These are phyloP conservation scores for Marasmius tenuissimus DNA, from an alignment of 1,284 basidiomycete genomes.

Conservation along the genomic window DNA sequence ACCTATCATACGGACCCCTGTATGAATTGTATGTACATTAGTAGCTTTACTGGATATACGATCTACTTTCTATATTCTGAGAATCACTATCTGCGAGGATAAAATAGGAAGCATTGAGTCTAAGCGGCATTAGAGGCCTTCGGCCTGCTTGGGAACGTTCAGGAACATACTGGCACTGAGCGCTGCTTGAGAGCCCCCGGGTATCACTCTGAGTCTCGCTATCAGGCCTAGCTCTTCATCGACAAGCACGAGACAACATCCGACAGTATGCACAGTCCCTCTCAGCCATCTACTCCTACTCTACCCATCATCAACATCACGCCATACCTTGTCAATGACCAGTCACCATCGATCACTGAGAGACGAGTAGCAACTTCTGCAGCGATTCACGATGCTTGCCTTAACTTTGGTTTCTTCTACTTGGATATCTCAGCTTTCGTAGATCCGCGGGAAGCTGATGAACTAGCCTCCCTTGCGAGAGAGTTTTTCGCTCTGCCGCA, in stretches of 20 bases:
- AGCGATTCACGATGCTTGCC: slow-evolving; percentile 71
- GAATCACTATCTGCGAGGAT: too few species aligned
- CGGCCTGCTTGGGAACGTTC: too few species aligned
- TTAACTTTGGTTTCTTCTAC: slow-evolving; percentile 87
- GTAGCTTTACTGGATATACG: neutral
- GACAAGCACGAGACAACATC: neutral
- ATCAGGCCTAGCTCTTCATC: too few species aligned
- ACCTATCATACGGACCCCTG: neutral
- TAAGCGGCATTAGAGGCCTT: too few species aligned
- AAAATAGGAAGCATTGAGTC: too few species aligned
- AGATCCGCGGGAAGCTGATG: slow-evolving; percentile 58
- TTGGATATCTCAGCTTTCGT: slow-evolving; percentile 65
- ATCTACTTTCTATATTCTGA: neutral
- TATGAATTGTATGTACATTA: neutral
- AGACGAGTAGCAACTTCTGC: slow-evolving; percentile 50
- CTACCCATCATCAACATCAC: slow-evolving; percentile 59
- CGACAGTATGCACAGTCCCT: neutral
- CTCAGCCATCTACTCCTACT: slow-evolving; percentile 1
- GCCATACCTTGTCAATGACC: slow-evolving; percentile 46
- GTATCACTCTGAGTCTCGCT: too few species aligned
- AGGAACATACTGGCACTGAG: too few species aligned
- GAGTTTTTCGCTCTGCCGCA: slow-evolving; percentile 73
- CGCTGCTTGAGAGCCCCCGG: too few species aligned
- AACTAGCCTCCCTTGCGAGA: slow-evolving; percentile 61
- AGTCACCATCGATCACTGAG: slow-evolving; percentile 22